Evolutionary conservation across 345 rosid genomes (phyloP).

Genomic region (Linum usitatissimum): DNA sequence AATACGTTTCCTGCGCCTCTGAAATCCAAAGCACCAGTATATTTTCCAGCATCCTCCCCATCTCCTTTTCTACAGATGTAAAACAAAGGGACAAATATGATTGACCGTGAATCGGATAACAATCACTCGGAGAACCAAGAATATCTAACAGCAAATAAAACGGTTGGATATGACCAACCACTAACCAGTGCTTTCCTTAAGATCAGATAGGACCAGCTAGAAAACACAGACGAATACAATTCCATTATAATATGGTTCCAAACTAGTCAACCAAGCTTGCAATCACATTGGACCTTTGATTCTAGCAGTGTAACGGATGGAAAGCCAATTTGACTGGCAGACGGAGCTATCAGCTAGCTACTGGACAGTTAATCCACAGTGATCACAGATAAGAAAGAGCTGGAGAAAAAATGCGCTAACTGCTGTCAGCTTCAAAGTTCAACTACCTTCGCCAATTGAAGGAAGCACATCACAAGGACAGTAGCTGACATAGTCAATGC

Average conservation of each 20-base stretch:
- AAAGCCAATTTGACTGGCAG: background rate
- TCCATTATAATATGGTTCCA: background rate
- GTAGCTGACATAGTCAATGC: background rate
- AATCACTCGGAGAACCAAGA: too few relatives aligned
- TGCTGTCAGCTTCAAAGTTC: background rate
- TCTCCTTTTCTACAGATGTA: constrained; percentile 43
- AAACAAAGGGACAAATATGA: constrained; percentile 13
- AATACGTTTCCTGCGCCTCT: constrained; percentile 48
- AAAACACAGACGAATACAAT: background rate
- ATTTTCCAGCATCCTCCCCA: constrained; percentile 64
- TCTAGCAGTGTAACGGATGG: background rate
- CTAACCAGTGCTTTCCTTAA: background rate
- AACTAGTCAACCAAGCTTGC: background rate
- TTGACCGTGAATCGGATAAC: background rate
- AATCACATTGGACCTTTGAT: background rate
- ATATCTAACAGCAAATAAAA: background rate
- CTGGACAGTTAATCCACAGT: background rate
- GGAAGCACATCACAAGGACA: background rate
- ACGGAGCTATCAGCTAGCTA: background rate
- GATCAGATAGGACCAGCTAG: background rate
- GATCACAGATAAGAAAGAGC: background rate
- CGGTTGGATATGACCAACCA: background rate
- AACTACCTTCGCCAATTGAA: background rate
- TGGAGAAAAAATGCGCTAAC: background rate
- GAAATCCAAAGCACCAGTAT: constrained; percentile 68